A percentile compares a stretch with the other conserved stretches of the same genome.
Evolutionary conservation across 2,329 filamentous ascomycete genomes (phyloP).

Genomic region (Sporothrix inflata): DNA sequence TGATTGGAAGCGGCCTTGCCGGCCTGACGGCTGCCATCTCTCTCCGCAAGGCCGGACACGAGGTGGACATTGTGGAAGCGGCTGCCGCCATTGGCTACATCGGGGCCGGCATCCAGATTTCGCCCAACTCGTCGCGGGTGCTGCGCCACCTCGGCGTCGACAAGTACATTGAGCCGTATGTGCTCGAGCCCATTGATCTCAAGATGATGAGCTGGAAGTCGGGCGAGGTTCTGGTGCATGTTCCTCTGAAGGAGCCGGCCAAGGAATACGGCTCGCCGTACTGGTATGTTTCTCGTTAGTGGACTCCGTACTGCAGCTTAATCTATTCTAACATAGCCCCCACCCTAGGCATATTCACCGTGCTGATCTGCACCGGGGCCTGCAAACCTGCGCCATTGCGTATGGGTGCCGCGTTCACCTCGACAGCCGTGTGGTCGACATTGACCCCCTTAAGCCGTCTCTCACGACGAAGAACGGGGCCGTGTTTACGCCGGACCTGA

Average conservation of each 20-base stretch:
- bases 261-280: slow-evolving; percentile 46
- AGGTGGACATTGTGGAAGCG: slow-evolving; percentile 38
- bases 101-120: slow-evolving; percentile 57
- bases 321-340: slow-evolving; percentile 45
- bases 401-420: slow-evolving; percentile 8
- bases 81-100: slow-evolving; percentile 40
- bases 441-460: slow-evolving; percentile 24
- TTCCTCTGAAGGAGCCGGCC: slow-evolving; percentile 54
- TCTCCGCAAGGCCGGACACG: slow-evolving; percentile 28
- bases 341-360: slow-evolving; percentile 32
- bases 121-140: slow-evolving; percentile 54
- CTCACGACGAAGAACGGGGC: slow-evolving; percentile 18
- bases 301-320: no score
- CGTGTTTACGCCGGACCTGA: slow-evolving; percentile 23
- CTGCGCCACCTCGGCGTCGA: slow-evolving; percentile 56
- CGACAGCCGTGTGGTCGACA: slow-evolving; percentile 27
- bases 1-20: slow-evolving; percentile 34
- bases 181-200: slow-evolving; percentile 50
- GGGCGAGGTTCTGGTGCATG: slow-evolving; percentile 53
- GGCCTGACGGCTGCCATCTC: slow-evolving; percentile 33
- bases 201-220: slow-evolving; percentile 56
- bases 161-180: slow-evolving; percentile 45
- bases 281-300: no score
- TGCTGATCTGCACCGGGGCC: slow-evolving; percentile 31
- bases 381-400: slow-evolving; percentile 22